These are phyloP conservation scores for Gigaspora rosea DNA, from an alignment of 192 early-diverging fungal species.

Conservation along the genomic window DNA sequence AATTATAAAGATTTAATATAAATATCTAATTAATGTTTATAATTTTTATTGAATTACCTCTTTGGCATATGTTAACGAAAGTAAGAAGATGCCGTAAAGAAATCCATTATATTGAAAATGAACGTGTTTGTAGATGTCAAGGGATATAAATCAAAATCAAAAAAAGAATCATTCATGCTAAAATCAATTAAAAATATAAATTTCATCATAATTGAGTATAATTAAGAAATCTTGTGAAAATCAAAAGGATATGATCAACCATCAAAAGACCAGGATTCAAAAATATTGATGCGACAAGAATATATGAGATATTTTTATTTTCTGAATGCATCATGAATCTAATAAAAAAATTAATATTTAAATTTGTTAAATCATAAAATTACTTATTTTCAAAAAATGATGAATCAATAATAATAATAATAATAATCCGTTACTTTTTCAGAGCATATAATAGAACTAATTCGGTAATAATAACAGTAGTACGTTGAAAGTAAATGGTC, in stretches of 20 bases:
- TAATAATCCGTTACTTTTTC: constrained; percentile 48
- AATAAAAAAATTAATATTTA: constrained; percentile 11
- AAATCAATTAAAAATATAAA: not conserved
- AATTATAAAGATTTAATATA: constrained; percentile 8
- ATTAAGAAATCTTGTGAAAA: constrained; percentile 13
- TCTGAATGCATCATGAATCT: constrained; percentile 8
- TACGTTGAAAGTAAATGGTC: constrained; percentile 85
- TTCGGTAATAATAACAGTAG: constrained; percentile 82
- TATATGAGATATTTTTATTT: constrained; percentile 34
- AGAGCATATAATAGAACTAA: constrained; percentile 73
- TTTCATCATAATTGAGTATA: not conserved
- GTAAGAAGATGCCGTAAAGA: constrained; percentile 83
- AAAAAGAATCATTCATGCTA: not conserved
- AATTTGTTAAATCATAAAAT: not conserved
- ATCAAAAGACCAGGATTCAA: constrained; percentile 75
- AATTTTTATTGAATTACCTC: constrained; percentile 24
- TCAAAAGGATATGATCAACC: constrained; percentile 80
- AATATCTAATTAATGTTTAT: not conserved
- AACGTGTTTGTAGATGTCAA: constrained; percentile 42
- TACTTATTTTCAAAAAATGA: not conserved
- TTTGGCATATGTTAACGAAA: constrained; percentile 72
- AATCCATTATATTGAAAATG: constrained; percentile 99
- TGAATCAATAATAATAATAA: too few relatives aligned
- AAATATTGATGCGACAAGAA: constrained; percentile 61
- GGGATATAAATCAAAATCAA: not conserved